Conservation (phyloP, 2,329 filamentous ascomycete species). For the Fusarium anthophilum region DNA sequence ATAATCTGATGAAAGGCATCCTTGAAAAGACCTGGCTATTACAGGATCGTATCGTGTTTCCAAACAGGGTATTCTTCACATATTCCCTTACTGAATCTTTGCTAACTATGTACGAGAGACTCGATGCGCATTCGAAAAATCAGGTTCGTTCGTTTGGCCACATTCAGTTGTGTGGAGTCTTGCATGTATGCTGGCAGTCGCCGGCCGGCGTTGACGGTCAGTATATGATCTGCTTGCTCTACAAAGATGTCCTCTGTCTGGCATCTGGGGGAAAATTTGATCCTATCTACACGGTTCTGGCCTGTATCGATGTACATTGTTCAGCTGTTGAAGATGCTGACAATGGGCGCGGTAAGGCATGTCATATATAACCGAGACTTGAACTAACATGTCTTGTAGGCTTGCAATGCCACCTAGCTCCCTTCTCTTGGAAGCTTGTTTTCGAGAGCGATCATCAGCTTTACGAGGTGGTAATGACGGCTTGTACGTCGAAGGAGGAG, state of each 20-base stretch:
- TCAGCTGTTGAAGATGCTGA: constrained; percentile 76
- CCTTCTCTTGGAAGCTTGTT: constrained; percentile 90
- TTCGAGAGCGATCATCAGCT: constrained; percentile 81
- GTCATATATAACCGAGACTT: background rate
- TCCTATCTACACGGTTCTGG: constrained; percentile 76
- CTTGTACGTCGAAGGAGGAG: constrained; percentile 84
- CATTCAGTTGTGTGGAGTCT: constrained; percentile 80
- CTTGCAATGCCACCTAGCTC: constrained; percentile 85
- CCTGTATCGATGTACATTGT: constrained; percentile 74
- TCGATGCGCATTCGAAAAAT: constrained; percentile 65
- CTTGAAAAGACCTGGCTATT: constrained; percentile 87
- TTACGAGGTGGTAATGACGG: constrained; percentile 87
- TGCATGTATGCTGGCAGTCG: constrained; percentile 85
- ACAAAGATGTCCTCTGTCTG: constrained; percentile 80
- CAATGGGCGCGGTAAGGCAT: constrained; percentile 73
- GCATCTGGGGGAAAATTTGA: constrained; percentile 73
- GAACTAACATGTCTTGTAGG: constrained; percentile 59
- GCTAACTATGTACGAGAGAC: constrained; percentile 48
- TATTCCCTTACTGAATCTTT: background rate
- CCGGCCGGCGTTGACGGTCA: constrained; percentile 73
- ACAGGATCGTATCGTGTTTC: constrained; percentile 82
- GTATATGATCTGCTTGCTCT: constrained; percentile 89
- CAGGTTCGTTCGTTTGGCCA: constrained; percentile 84
- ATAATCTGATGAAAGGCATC: constrained; percentile 72
- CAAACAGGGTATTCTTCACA: constrained; percentile 67